Base-by-base conservation (phyloP, 805 yeast genomes). In the Lipomyces lipofer region DNA sequence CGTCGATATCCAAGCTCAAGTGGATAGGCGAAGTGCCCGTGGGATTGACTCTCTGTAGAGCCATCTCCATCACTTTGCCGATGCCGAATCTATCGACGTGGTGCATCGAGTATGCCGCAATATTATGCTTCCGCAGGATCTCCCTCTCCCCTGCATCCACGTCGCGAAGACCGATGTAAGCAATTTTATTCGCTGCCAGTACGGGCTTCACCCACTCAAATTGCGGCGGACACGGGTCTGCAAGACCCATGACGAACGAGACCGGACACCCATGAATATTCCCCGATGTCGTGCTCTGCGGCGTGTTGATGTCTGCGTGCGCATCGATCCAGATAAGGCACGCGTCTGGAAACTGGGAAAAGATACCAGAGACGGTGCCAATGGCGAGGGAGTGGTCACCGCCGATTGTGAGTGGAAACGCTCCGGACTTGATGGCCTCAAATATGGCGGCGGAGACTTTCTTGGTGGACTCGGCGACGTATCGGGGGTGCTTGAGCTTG, bases 301-400 rank as follows among this genome's bases (percentile, higher is more conserved):
- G 88, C 1, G 97, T 86, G 75, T 94, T 94, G 69, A 94, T 85
- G 70, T 92, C 99, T 17, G 98, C 97, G 70, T 92, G 99, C 0
- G 99, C 99, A 72, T 92, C 99, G 64, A 92, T 85, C 99, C 99
- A 92, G 59, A 92, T 69, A 36, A 92, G 76, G 66, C 96, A 90
- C 25, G 96, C 89, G 63, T 91, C 89, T 17, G 97, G 96, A 69
- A 85, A 76, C 60, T 81, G 79, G 15, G 80, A 81, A 59, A 89
- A 77, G 29, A 91, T 87, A 2, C 95, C 98, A 28, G 88, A 78
- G 32, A 92, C 85, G 8, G 97, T 90, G 47, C 95, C 96, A 65
- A 92, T 89, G 48, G 96, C 98, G 62, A 92, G 86, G 7, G 97
- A 89, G 70, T 92, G 99, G 72, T 92, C 99, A 50, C 99, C 99